Evolutionary conservation across 495 filamentous ascomycete species (phyloP).

Genomic region (Collariella sp.): DNA sequence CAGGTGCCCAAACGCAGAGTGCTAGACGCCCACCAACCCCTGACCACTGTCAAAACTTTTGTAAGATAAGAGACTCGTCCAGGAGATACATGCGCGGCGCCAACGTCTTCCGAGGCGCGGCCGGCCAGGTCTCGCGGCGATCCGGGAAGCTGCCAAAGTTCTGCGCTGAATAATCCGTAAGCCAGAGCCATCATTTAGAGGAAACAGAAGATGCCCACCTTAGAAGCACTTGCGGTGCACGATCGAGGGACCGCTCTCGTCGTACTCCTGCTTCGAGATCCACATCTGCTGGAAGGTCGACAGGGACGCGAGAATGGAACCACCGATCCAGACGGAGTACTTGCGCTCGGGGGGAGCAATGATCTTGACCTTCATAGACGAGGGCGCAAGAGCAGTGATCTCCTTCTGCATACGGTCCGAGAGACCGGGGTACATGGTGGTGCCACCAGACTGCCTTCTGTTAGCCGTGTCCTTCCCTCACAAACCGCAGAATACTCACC

Average conservation of each 20-base stretch:
- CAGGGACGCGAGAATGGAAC: slow-evolving; percentile 97
- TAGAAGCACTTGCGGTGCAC: slow-evolving; percentile 99
- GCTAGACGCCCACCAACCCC: slow-evolving; percentile 36
- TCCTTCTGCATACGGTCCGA: slow-evolving; percentile 99
- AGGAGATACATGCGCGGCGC: slow-evolving; percentile 37
- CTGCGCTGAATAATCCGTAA: slow-evolving; percentile 4
- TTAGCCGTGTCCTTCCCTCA: not conserved
- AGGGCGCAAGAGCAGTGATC: slow-evolving; percentile 97
- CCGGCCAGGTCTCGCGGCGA: slow-evolving; percentile 28
- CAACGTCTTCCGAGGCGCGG: slow-evolving; percentile 29
- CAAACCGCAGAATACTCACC: slow-evolving; percentile 48
- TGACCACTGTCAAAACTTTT: slow-evolving; percentile 43
- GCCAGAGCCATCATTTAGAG: not conserved
- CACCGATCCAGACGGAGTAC: slow-evolving; percentile 99
- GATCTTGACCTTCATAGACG: slow-evolving; percentile 99
- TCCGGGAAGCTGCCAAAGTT: slow-evolving; percentile 17
- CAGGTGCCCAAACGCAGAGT: slow-evolving; percentile 29
- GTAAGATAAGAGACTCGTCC: slow-evolving; percentile 40
- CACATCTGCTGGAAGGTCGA: slow-evolving; percentile 99
- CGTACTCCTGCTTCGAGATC: slow-evolving; percentile 99
- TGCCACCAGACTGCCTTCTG: slow-evolving; percentile 79
- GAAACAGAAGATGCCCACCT: slow-evolving; percentile 40
- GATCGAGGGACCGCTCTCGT: slow-evolving; percentile 98
- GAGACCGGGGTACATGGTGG: slow-evolving; percentile 99
- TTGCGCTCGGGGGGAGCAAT: slow-evolving; percentile 96